phyloP scores from a whole-genome alignment of 768 basidiomycete genomes.

The Tricholoma flavovirens region DNA sequence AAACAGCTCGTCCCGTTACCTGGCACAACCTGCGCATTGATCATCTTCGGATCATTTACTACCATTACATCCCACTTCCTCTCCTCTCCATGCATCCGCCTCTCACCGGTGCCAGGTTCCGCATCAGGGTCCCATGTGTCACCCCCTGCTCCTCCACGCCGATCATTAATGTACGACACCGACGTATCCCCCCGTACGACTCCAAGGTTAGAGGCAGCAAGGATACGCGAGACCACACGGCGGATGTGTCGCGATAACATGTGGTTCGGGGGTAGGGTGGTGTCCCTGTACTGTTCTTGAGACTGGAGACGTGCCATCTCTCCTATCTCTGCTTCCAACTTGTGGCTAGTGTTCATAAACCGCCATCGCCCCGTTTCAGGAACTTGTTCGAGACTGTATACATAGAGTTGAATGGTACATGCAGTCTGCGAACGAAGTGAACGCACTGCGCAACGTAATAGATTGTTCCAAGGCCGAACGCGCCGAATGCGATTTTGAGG shows the following conservation, averaged over 20 bases:
- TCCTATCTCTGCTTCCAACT: conserved; percentile 48
- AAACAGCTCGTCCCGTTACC: conserved; percentile 34
- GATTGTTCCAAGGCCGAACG: conserved; percentile 12
- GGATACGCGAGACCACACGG: conserved; percentile 60
- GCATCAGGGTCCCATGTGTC: conserved; percentile 30
- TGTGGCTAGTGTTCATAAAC: conserved; percentile 74
- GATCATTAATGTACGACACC: background rate
- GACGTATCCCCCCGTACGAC: conserved; percentile 33
- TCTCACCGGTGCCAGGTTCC: conserved; percentile 17
- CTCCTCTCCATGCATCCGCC: conserved; percentile 23
- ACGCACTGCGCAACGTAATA: conserved; percentile 32
- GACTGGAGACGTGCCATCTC: conserved; percentile 36
- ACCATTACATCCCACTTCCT: conserved; percentile 70
- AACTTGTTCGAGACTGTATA: conserved; percentile 69
- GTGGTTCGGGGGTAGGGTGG: conserved; percentile 63
- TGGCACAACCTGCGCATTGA: conserved; percentile 76
- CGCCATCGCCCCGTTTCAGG: conserved; percentile 84
- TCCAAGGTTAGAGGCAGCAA: conserved; percentile 71
- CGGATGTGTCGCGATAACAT: conserved; percentile 63
- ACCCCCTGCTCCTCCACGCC: conserved; percentile 18
- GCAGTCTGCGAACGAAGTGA: background rate
- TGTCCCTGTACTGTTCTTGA: conserved; percentile 42
- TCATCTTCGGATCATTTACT: conserved; percentile 59
- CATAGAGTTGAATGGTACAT: background rate
- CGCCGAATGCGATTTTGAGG: background rate